Base-by-base conservation (phyloP, 2,329 filamentous ascomycete species). In the Calonectria ilicicola region DNA sequence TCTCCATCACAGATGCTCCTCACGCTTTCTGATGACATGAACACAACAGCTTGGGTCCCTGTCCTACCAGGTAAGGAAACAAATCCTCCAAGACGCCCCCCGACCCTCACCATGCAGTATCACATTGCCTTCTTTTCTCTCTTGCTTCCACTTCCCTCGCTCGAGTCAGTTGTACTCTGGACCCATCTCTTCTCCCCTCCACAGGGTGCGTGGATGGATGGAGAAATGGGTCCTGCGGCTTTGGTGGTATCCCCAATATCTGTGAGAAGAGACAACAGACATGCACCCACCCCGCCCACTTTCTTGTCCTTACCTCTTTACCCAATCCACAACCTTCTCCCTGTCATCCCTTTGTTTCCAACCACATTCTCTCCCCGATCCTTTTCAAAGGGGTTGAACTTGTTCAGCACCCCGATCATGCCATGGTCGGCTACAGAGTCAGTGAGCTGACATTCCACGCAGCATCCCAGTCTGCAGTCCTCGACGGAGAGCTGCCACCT, bases 381-480 rank as follows among this genome's bases (percentile, higher is more conserved):
- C 68, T 64, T 27, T 62, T 67, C 68, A 66, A 72, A 74, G 70
- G 65, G 70, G 69, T 69, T 65, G 63, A 76, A 77, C 38, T 56
- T 60, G 63, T 60, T 65, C 62, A 69, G 70, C 69, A 64, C 72
- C 71, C 74, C 66, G 74, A 72, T 72, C 75, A 75, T 77, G 76
- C 78, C 70, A 80, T 80, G 79, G 73, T 81, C 64, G 72, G 74
- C 65, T 71, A 72, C 78, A 74, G 70, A 75, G 63, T 75, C 67
- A 69, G 75, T 75, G 67, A 78, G 76, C 82, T 83, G 74, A 83
- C 81, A 44, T 75, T 76, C 69, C 64, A 75, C 76, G 65, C 75
- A 83, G 82, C 72, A 46, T 65, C 75, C 49, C 74, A 75, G 51
- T 65, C 73, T 74, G 67, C 76, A 58, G 68, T 72, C 32, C 60